Percentiles rank a stretch among this genome's conserved stretches.
phyloP scores from a whole-genome alignment of 306 rosid genomes.

The Spatholobus suberectus region DNA sequence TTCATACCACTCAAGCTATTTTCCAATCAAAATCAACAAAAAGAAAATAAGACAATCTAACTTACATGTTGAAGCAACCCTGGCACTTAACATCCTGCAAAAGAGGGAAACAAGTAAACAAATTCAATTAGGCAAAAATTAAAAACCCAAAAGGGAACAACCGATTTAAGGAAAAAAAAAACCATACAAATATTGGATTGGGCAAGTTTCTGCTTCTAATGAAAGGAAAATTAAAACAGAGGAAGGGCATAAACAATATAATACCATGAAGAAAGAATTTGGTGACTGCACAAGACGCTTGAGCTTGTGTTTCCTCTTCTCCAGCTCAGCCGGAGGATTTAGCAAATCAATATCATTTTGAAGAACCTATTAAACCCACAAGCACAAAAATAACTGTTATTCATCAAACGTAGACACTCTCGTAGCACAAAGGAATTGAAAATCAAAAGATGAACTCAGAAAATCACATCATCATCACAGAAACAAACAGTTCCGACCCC shows the following conservation, averaged over 20 bases:
- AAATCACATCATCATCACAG: background rate
- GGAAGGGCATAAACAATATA: too few relatives aligned
- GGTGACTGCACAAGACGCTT: slow-evolving; percentile 63
- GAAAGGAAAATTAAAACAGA: background rate
- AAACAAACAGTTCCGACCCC: background rate
- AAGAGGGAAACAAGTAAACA: background rate
- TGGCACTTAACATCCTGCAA: slow-evolving; percentile 65
- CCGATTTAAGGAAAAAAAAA: background rate
- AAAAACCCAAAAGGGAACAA: background rate
- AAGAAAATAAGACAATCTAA: background rate
- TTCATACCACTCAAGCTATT: background rate
- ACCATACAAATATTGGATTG: background rate
- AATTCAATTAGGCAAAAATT: background rate
- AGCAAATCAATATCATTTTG: slow-evolving; percentile 63
- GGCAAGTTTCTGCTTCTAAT: background rate
- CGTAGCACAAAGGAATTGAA: background rate
- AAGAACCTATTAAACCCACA: slow-evolving; percentile 48
- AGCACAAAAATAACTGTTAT: background rate
- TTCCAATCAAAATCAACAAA: background rate
- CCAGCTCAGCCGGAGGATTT: slow-evolving; percentile 59
- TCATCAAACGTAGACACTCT: background rate
- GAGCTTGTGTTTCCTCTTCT: slow-evolving; percentile 63
- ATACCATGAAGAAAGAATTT: slow-evolving; percentile 66
- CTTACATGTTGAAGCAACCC: slow-evolving; percentile 68
- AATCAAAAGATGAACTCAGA: background rate